Evolutionary conservation across 2,329 filamentous ascomycete genomes (phyloP), one percentile per base, ranked within the genome.

Genomic region (Xylariomycetidae sp.): DNA sequence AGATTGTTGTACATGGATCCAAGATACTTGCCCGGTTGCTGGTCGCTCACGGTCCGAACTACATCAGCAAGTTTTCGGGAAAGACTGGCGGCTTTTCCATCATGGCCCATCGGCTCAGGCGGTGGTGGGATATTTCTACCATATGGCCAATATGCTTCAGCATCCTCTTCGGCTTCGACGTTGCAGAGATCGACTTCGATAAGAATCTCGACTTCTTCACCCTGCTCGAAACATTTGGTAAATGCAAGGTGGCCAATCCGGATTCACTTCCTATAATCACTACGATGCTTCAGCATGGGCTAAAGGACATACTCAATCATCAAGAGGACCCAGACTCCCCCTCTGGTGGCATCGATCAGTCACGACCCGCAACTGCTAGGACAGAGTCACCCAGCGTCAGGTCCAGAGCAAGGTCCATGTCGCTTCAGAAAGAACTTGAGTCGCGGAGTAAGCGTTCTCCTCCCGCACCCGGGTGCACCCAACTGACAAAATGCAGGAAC

Each of bases 91-190:
- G 93, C 2, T 95, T 95, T 55, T 71, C 72, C 20, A 83, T 95
- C 41, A 82, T 96, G 76, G 83, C 83, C 23, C 75, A 84, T 49
- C 76, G 86, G 19, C 63, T 98, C 4, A 87, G 82, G 52, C 71
- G 81, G 49, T 95, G 89, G 79, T 98, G 92, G 90, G 81, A 85
- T 50, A 74, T 88, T 12, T 76, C 88, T 3, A 76, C 79, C 0
- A 61, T 96, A 17, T 96, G 92, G 92, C 79, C 82, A 0, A 81
- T 92, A 26, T 88, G 85, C 52, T 85, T 98, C 58, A 81, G 85
- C 33, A 83, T 96, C 15, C 61, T 98, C 3, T 95, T 98, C 52
- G 88, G 85, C 1, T 72, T 79, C 25, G 88, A 95, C 51, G 76
- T 93, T 28, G 79, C 79, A 2, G 76, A 76, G 30, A 74, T 89